Evolutionary conservation across 116 monocot genomes (phyloP).

Genomic region (Papilionanthe hybrid): DNA sequence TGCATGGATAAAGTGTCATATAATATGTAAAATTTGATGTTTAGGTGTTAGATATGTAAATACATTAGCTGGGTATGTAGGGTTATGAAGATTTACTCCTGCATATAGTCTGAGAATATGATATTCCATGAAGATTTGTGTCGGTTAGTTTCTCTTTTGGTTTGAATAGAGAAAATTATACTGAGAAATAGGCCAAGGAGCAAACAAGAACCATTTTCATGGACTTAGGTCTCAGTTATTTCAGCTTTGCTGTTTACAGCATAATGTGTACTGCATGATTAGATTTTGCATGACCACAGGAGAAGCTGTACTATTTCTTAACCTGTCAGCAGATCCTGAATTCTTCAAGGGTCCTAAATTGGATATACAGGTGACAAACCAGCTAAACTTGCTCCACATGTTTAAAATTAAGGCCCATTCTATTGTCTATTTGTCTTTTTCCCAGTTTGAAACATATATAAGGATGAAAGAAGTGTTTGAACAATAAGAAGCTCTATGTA

Average conservation of each 20-base stretch:
- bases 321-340: slow-evolving; percentile 74
- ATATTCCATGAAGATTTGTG: background rate
- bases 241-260: background rate
- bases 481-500: slow-evolving; percentile 82
- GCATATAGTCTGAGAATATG: background rate
- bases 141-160: background rate
- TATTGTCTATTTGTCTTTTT: slow-evolving; percentile 14
- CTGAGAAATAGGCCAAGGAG: background rate
- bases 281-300: slow-evolving; percentile 30
- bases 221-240: background rate
- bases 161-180: background rate
- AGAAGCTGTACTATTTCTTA: slow-evolving; percentile 79
- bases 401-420: background rate
- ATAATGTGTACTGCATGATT: background rate
- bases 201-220: background rate
- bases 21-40: too few relatives aligned
- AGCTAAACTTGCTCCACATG: background rate
- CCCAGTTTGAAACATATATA: slow-evolving; percentile 82
- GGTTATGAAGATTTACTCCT: background rate
- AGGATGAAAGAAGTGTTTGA: slow-evolving; percentile 72
- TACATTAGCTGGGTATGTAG: background rate
- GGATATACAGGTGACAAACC: slow-evolving; percentile 64
- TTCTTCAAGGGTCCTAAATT: slow-evolving; percentile 86
- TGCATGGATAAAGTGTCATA: too few relatives aligned
- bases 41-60: too few relatives aligned